Base-by-base conservation (phyloP, 1,284 basidiomycete species). In the Bondarzewia mesenterica region DNA sequence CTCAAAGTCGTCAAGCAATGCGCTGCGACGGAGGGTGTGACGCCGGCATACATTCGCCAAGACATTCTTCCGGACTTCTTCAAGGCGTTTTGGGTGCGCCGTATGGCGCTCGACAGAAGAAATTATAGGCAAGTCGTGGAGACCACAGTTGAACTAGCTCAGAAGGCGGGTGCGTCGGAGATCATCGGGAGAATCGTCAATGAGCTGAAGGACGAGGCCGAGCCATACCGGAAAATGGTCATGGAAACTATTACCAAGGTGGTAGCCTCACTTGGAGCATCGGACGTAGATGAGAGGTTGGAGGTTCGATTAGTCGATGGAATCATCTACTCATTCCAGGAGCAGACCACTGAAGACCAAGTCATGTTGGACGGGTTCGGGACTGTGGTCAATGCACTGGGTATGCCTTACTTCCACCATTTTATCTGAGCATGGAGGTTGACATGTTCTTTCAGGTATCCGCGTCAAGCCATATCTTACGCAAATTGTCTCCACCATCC, bases 231-330 rank as follows among this genome's bases (percentile, higher is more conserved):
- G 56, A 98, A 98, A 77, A 99, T 99, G 96, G 94, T 97, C 38
- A 99, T 99, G 95, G 96, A 99, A 72, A 98, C 96, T 0, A 97
- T 99, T 58, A 96, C 93, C 20, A 96, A 97, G 65, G 96, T 99
- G 35, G 78, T 99, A 26, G 83, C 86, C 6, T 88, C 86, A 10
- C 80, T 96, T 4, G 94, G 96, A 49, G 92, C 95, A 2, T 91
- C 94, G 1, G 96, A 99, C 61, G 90, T 99, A 51, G 95, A 99
- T 62, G 93, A 99, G 66, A 79, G 93, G 44, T 74, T 99, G 42
- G 95, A 99, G 68, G 82, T 95, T 12, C 80, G 90, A 50, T 80
- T 99, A 12, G 89, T 99, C 27, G 96, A 99, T 61, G 95, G 96
- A 42, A 95, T 99, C 67, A 99, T 99, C 69, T 98, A 95, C 63